These are phyloP conservation scores for Penicillium daleae DNA, from an alignment of 495 filamentous ascomycete species.

Conservation along the genomic window DNA sequence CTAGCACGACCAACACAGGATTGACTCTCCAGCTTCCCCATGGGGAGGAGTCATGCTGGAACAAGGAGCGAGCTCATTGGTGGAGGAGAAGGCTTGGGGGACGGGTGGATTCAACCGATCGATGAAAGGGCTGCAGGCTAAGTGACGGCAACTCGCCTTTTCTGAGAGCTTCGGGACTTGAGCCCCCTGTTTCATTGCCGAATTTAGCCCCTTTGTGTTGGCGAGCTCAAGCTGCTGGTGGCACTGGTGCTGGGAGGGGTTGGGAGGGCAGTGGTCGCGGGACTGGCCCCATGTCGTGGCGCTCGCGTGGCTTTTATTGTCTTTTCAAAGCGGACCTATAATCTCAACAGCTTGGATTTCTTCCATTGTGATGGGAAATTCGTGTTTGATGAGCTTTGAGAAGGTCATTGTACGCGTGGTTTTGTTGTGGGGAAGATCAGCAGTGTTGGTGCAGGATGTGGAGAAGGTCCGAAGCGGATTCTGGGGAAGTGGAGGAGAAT, in stretches of 20 bases:
- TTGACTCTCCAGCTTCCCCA: slow-evolving; percentile 7
- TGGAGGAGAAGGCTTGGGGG: not conserved
- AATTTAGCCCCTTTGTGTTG: not conserved
- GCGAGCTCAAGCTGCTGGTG: not conserved
- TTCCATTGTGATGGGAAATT: not conserved
- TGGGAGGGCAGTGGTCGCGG: not conserved
- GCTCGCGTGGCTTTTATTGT: not conserved
- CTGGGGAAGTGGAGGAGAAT: not conserved
- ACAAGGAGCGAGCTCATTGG: not conserved
- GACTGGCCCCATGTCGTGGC: not conserved
- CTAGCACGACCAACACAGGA: slow-evolving; percentile 7
- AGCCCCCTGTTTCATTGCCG: not conserved
- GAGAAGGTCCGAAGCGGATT: slow-evolving; percentile 12
- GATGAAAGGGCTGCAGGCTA: not conserved
- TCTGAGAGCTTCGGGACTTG: not conserved
- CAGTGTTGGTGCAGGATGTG: slow-evolving; percentile 14
- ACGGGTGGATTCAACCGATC: not conserved
- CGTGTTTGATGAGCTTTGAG: not conserved
- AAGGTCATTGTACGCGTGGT: not conserved
- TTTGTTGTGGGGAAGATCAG: slow-evolving; percentile 25
- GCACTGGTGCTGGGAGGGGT: not conserved
- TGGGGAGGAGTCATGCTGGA: slow-evolving; percentile 12
- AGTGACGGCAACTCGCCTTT: not conserved
- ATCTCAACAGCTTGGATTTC: not conserved
- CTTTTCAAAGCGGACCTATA: not conserved